These are phyloP conservation scores for Ogataea polymorpha DNA, from an alignment of 805 yeast species.

Conservation along the genomic window DNA sequence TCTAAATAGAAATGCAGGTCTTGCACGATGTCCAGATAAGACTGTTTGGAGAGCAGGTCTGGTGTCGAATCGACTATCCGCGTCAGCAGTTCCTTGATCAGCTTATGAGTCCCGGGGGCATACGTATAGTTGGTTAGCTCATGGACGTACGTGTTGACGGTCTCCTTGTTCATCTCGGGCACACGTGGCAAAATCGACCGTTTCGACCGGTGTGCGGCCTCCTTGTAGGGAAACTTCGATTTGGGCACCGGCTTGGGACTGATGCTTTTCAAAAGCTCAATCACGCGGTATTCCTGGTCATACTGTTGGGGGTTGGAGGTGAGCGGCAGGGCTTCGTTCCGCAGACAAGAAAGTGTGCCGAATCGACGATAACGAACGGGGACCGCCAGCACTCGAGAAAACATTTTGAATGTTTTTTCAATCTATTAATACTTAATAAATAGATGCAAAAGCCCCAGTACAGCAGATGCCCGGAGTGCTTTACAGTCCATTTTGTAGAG, in stretches of 20 bases:
- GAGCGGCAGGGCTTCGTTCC: too few species aligned
- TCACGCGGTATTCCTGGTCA: constrained; percentile 16
- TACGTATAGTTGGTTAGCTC: constrained; percentile 21
- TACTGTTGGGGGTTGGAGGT: too few species aligned
- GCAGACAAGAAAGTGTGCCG: too few species aligned
- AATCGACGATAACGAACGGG: too few species aligned
- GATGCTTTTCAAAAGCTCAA: constrained; percentile 23
- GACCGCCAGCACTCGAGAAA: too few species aligned
- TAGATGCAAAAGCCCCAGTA: too few species aligned
- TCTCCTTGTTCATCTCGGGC: constrained; percentile 10
- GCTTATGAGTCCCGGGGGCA: constrained; percentile 5
- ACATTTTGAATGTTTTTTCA: too few species aligned
- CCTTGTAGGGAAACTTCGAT: constrained; percentile 19
- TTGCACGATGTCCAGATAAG: constrained; percentile 16
- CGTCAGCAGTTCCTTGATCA: constrained; percentile 15
- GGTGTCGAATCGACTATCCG: constrained; percentile 17
- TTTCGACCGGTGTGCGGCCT: constrained; percentile 21
- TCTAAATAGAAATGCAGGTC: constrained; percentile 21
- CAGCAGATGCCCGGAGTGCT: too few species aligned
- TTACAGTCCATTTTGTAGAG: too few species aligned
- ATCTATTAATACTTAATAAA: too few species aligned
- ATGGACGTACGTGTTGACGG: constrained; percentile 18
- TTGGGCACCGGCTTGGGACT: constrained; percentile 21
- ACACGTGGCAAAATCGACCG: constrained; percentile 16
- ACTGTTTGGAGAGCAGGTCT: constrained; percentile 17